Evolutionary conservation across 2,329 filamentous ascomycete genomes (phyloP).

Genomic region (Penicillium fuscoglaucum): DNA sequence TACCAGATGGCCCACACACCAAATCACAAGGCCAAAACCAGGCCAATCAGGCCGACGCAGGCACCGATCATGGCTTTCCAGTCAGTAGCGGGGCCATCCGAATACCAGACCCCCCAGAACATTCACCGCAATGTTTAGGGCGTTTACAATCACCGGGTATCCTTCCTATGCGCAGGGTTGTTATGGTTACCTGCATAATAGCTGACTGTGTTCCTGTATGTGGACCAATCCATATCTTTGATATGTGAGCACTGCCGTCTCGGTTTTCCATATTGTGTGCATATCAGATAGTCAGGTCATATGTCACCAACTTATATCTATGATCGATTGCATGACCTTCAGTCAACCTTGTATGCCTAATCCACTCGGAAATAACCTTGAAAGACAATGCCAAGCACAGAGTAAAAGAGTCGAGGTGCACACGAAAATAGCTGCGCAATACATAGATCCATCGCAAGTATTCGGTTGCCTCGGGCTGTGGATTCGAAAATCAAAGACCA

Average conservation of each 20-base stretch:
- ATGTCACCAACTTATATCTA: background rate
- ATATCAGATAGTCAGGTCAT: too few species aligned
- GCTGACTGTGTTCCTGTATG: background rate
- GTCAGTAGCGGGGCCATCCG: too few species aligned
- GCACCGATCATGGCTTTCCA: too few species aligned
- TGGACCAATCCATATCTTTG: background rate
- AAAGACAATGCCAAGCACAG: background rate
- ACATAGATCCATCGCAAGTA: background rate
- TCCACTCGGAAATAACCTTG: background rate
- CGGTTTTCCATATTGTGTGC: background rate
- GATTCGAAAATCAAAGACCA: too few species aligned
- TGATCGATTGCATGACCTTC: background rate
- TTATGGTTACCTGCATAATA: background rate
- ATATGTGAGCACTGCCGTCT: background rate
- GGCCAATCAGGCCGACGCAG: too few species aligned
- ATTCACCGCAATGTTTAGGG: too few species aligned
- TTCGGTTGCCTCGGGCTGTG: background rate
- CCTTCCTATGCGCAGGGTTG: background rate
- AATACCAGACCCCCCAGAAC: too few species aligned
- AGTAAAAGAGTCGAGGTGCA: background rate
- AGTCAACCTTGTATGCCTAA: background rate
- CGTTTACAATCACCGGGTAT: background rate
- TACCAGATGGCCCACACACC: background rate
- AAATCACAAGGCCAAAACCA: background rate
- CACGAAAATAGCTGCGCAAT: background rate